Percentiles rank a stretch among this genome's conserved stretches.
These are phyloP conservation scores for Axilococcus clingmanii DNA, from an alignment of 139 green algal species.

Conservation along the genomic window DNA sequence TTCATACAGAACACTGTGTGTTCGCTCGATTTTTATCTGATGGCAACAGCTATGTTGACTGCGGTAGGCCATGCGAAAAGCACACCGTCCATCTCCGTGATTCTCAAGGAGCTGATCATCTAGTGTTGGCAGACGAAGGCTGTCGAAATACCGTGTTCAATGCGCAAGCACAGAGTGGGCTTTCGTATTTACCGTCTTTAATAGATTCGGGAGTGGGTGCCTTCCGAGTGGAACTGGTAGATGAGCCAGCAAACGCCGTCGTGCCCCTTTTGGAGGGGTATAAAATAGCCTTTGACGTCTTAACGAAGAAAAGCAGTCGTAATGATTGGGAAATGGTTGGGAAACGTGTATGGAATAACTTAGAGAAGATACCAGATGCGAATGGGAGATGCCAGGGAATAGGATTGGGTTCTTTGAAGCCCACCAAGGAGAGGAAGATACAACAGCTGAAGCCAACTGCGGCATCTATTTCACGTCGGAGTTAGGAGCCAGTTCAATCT, in stretches of 20 bases:
- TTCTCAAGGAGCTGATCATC: conserved; percentile 54
- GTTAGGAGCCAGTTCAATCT: too few relatives aligned
- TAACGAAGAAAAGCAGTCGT: background rate
- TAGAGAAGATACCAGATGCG: conserved; percentile 29
- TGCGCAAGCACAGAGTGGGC: conserved; percentile 42
- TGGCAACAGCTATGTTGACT: conserved; percentile 65
- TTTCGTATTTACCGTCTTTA: conserved; percentile 17
- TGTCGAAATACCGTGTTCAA: conserved; percentile 86
- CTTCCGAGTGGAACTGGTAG: conserved; percentile 73
- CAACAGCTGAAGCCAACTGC: conserved; percentile 28
- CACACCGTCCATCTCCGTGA: conserved; percentile 64
- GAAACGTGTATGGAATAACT: conserved; percentile 36
- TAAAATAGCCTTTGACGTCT: conserved; percentile 5
- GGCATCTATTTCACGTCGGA: background rate
- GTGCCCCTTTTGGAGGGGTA: conserved; percentile 54
- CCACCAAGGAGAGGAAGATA: conserved; percentile 16
- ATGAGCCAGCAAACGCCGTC: conserved; percentile 51
- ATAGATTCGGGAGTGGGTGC: background rate
- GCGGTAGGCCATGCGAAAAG: conserved; percentile 76
- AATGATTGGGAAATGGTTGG: background rate
- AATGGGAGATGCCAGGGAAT: conserved; percentile 42
- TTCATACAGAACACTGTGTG: conserved; percentile 85
- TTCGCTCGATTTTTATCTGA: conserved; percentile 70
- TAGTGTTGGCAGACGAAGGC: conserved; percentile 77
- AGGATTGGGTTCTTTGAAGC: conserved; percentile 35